Evolutionary conservation across 345 rosid species (phyloP).

Genomic region (rapeseed (Brassica napus)): DNA sequence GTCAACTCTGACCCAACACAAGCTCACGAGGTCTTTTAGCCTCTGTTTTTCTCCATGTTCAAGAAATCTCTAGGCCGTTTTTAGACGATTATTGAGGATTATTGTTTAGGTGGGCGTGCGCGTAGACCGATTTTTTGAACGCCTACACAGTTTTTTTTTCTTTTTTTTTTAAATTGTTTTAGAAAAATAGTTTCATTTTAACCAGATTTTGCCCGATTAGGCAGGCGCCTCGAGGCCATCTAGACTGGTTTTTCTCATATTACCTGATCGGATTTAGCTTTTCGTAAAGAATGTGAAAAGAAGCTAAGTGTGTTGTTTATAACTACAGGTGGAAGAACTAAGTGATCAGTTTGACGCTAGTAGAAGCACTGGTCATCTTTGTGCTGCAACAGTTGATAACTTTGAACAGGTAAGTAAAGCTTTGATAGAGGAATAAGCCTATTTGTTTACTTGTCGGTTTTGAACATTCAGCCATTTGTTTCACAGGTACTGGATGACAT

Average conservation of each 20-base stretch:
- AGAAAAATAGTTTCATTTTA: no score
- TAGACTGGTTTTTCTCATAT: not conserved
- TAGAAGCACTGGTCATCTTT: conserved; percentile 83
- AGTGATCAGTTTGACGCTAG: conserved; percentile 78
- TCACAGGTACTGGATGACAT: conserved; percentile 74
- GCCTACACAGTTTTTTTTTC: no score
- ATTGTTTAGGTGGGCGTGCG: no score
- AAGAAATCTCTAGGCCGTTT: no score
- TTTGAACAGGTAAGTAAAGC: conserved; percentile 78
- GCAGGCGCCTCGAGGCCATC: no score
- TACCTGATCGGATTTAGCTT: not conserved
- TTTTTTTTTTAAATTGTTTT: no score
- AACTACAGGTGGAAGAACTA: conserved; percentile 59
- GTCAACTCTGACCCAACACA: conserved; percentile 93
- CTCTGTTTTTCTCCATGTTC: not conserved
- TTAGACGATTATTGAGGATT: no score
- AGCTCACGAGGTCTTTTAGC: conserved; percentile 60
- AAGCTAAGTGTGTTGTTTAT: conserved; percentile 6
- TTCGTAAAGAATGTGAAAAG: not conserved
- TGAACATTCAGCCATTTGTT: conserved; percentile 17
- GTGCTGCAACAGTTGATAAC: conserved; percentile 78
- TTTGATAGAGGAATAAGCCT: not conserved
- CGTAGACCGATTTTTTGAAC: no score
- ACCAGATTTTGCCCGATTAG: no score
- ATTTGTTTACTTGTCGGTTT: not conserved